Base-by-base conservation (phyloP, 805 yeast genomes). In the Saccharomycopsis malanga region DNA sequence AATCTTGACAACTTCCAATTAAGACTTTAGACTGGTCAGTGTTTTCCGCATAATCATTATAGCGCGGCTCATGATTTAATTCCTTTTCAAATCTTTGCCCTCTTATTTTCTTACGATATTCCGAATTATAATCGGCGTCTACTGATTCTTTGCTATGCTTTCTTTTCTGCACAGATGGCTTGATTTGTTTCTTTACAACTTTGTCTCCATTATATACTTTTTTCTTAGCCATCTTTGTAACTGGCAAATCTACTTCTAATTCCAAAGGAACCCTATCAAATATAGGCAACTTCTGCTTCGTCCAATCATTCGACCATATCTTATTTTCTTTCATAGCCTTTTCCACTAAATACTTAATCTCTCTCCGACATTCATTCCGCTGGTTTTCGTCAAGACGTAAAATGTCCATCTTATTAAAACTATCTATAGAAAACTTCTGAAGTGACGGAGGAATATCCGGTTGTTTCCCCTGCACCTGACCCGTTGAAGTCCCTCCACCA, bases 1-100 rank as follows among this genome's bases (percentile, higher is more conserved):
- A 61, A 1, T 60, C 68, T 44, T 71, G 71, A 57, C 83, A 73
- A 1, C 76, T 71, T 0, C 98, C 98, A 9, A 83, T 69, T 3
- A 79, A 47, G 4, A 32, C 9, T 37, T 41, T 62, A 60, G 22
- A 38, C 53, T n/a, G 39, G 24, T 29, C 56, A 5, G 46, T 37
- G n/a, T 34, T 39, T 21, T 47, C 25, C 32, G 18, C 42, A 23
- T n/a, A 17, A 18, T 34, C 18, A 32, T 14, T 21, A 14, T 25
- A 18, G 38, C 3, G 46, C 15, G 42, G 45, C 29, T 29, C 53
- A 15, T 15, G 17, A 17, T 20, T 53, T 10, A 57, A 53, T 46
- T 59, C 70, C 24, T 57, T 53, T 52, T 71, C 74, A 55, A 80
- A 80, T 48, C 86, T 58, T 47, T 69, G 70, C 41, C 69, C 63